Evolutionary conservation across 2,329 filamentous ascomycete species (phyloP).

Genomic region (Cladosporium sp.): DNA sequence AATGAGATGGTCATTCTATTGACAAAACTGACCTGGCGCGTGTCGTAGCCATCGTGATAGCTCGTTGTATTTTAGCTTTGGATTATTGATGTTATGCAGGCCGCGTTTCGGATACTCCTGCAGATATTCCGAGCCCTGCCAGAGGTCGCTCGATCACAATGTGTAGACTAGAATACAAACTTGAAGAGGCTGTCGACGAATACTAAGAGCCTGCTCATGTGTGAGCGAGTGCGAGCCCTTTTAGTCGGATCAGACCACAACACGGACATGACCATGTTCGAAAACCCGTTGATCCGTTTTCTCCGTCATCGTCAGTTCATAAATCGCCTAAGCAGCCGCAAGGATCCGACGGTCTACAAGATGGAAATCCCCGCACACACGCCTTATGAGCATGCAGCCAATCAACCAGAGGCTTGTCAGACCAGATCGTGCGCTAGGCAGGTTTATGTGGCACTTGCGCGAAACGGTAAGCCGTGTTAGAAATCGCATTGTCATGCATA

Average conservation of each 20-base stretch:
- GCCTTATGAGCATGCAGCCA: conserved; percentile 4
- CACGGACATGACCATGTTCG: conserved; percentile 1
- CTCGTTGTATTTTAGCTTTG: neutral
- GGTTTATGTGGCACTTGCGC: conserved; percentile 1
- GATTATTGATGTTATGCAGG: neutral
- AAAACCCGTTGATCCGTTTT: conserved; percentile 6
- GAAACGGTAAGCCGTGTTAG: neutral
- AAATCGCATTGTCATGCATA: conserved; percentile 7
- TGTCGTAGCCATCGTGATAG: conserved; percentile 2
- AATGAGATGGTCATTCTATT: neutral
- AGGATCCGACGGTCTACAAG: neutral
- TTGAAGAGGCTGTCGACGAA: neutral
- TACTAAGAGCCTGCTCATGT: neutral
- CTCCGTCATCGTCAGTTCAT: conserved; percentile 17
- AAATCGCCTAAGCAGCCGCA: conserved; percentile 7
- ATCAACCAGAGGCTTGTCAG: neutral
- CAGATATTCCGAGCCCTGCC: conserved; percentile 11
- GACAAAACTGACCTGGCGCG: conserved; percentile 12
- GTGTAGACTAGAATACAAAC: neutral
- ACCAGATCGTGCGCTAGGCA: conserved; percentile 2
- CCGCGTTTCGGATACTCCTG: neutral
- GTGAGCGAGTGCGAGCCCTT: conserved; percentile 12
- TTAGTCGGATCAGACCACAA: conserved; percentile 7
- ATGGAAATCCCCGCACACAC: conserved; percentile 7
- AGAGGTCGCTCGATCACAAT: conserved; percentile 12